Conservation (phyloP, 768 basidiomycete species). For the Macrolepiota dolichaula region DNA sequence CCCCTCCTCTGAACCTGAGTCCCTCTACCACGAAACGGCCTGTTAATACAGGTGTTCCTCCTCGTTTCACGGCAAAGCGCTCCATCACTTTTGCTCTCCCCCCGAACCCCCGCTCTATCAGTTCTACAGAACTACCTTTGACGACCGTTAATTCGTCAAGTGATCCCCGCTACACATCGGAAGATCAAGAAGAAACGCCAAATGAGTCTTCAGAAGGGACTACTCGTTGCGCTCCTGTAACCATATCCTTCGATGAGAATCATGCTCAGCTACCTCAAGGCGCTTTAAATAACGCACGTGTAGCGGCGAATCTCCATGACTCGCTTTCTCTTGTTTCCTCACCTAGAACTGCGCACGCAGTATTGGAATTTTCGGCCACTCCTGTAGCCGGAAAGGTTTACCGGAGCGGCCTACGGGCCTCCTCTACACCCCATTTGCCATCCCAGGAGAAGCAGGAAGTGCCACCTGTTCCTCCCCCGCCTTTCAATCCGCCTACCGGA, state of each 20-base stretch:
- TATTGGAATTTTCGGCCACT: conserved; percentile 1
- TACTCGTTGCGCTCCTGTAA: background rate
- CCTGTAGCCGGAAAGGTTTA: background rate
- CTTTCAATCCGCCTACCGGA: background rate
- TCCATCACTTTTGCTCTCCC: conserved; percentile 1
- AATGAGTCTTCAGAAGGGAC: conserved; percentile 1
- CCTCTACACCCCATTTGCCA: conserved; percentile 15
- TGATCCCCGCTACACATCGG: background rate
- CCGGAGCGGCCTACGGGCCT: background rate
- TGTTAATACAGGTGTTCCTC: conserved; percentile 4
- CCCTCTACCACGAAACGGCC: background rate
- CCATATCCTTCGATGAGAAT: background rate
- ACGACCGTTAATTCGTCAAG: background rate
- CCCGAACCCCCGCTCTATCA: conserved; percentile 2
- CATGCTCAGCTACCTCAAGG: background rate
- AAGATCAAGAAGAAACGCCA: background rate
- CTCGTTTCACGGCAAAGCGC: conserved; percentile 2
- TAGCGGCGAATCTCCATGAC: background rate
- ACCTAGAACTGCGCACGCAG: background rate
- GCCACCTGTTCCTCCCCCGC: conserved; percentile 4
- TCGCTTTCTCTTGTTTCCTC: background rate
- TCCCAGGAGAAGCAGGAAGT: conserved; percentile 2
- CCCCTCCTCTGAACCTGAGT: conserved; percentile 13
- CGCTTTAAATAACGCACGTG: background rate
- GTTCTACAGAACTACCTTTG: background rate